Conservation (phyloP, 78 protist species). For the Isochrysis galbana region DNA sequence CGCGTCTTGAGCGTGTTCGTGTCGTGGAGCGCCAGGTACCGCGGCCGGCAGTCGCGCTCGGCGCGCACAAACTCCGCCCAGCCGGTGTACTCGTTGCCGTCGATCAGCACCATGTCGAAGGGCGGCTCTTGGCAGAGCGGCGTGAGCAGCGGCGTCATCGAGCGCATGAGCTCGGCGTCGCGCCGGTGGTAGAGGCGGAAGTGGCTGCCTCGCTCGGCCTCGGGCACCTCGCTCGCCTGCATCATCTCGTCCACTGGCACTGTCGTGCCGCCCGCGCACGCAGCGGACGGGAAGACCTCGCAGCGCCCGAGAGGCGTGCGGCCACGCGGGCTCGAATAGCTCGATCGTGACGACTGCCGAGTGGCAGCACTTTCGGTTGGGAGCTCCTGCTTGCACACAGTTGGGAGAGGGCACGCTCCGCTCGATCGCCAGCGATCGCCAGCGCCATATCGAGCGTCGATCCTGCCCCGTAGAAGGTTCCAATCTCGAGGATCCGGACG, state of each 20-base stretch:
- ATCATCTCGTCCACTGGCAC: background rate
- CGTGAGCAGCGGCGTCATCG: background rate
- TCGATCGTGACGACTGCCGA: background rate
- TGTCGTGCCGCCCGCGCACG: background rate
- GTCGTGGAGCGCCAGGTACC: constrained; percentile 9
- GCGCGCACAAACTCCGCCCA: constrained; percentile 12
- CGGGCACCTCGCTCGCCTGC: background rate
- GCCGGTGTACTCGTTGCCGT: constrained; percentile 36
- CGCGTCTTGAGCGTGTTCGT: background rate
- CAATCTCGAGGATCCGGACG: too few species aligned
- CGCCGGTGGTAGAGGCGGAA: constrained; percentile 5
- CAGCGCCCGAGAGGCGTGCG: background rate
- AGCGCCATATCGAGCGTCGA: too few species aligned
- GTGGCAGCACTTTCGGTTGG: too few species aligned
- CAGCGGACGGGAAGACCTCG: background rate
- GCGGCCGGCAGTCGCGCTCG: background rate
- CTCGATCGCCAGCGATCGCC: too few species aligned
- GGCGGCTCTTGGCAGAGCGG: background rate
- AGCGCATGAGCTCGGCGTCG: background rate
- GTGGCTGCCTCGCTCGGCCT: background rate
- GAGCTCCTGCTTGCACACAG: too few species aligned
- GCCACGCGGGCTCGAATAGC: background rate
- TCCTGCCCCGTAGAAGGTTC: too few species aligned
- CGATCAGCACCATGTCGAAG: constrained; percentile 9
- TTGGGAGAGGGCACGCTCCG: too few species aligned